Base-by-base conservation (phyloP, 2,329 filamentous ascomycete genomes). In the Arthroderma sp. region DNA sequence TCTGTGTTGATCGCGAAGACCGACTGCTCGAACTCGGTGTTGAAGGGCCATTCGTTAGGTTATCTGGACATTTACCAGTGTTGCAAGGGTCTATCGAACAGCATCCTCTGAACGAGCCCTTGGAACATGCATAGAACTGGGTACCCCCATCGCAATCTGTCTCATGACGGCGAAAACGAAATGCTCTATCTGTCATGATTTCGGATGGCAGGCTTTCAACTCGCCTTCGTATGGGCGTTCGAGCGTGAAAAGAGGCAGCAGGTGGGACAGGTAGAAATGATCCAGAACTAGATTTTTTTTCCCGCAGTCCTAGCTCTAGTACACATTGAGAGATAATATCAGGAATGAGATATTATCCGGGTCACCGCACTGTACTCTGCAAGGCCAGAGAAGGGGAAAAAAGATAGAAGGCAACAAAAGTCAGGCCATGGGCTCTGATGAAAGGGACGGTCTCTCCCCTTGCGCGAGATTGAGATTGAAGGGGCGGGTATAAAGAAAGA, bases 21-120 rank as follows among this genome's bases (percentile, higher is more conserved):
- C 19, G 21, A 2, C 19, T 25, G 41, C 19, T 47, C 8, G 19
- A 15, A 21, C 19, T 47, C 9, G 41, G 9, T 9, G 21, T 15
- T 13, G 19, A 44, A 8, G 49, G 17, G 15, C 11, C 23, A 52
- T n/a, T 11, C 21, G 11, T 31, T 4, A 4, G 2, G 9, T 19
- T 17, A 11, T 55, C 53, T 7, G 31, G 23, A 6, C 49, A 43
- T 15, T 44, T 15, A 55, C 59, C 59, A 52, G 53, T 56, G 11
- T 38, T 37, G 54, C 60, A 62, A 56, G 60, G 59, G 28, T 62
- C 55, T 37, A 23, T 7, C n/a, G 13, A 23, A 39, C 60, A 61
- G 39, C 60, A 61, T 58, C 60, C 60, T 8, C 19, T 31, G 38
- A 57, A 61, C 8, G 33, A n/a, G 5, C 59, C 60, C 25, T 60